Conservation (phyloP, 768 basidiomycete species). For the Paxillus rubicundulus region DNA sequence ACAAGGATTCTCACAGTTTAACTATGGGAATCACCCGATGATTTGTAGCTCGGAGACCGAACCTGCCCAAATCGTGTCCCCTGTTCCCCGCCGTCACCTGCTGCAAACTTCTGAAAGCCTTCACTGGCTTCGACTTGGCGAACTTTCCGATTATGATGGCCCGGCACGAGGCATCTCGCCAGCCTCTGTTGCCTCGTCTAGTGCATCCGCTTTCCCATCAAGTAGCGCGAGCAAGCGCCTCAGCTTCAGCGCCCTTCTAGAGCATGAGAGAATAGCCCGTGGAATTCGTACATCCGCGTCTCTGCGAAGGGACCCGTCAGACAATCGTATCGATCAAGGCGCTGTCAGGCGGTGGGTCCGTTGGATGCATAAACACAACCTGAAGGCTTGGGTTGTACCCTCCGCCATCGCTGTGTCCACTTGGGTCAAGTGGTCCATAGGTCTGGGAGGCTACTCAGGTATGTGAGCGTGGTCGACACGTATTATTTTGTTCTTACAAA, state of each 20-base stretch:
- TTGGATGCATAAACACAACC: slow-evolving; percentile 73
- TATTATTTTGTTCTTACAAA: neutral
- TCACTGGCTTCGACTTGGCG: slow-evolving; percentile 52
- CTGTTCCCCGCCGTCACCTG: slow-evolving; percentile 64
- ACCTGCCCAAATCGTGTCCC: slow-evolving; percentile 53
- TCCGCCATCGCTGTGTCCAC: slow-evolving; percentile 49
- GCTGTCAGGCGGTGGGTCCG: slow-evolving; percentile 65
- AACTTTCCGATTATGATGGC: slow-evolving; percentile 42
- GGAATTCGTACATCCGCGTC: slow-evolving; percentile 7
- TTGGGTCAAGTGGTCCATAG: slow-evolving; percentile 65
- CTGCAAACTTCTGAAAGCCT: slow-evolving; percentile 58
- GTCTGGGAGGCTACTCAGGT: slow-evolving; percentile 85
- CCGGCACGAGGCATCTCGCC: slow-evolving; percentile 47
- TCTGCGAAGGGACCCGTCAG: slow-evolving; percentile 12
- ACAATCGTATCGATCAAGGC: slow-evolving; percentile 28
- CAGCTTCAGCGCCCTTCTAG: slow-evolving; percentile 46
- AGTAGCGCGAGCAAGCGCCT: slow-evolving; percentile 18
- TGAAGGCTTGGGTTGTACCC: slow-evolving; percentile 61
- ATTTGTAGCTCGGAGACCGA: slow-evolving; percentile 25
- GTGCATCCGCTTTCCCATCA: slow-evolving; percentile 23
- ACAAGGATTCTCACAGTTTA: too few relatives aligned
- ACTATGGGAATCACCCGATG: neutral
- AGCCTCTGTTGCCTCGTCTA: slow-evolving; percentile 33
- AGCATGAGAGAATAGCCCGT: slow-evolving; percentile 27
- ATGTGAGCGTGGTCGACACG: slow-evolving; percentile 23